phyloP scores from a whole-genome alignment of 2,329 filamentous ascomycete species.

The Colletotrichum sp. region DNA sequence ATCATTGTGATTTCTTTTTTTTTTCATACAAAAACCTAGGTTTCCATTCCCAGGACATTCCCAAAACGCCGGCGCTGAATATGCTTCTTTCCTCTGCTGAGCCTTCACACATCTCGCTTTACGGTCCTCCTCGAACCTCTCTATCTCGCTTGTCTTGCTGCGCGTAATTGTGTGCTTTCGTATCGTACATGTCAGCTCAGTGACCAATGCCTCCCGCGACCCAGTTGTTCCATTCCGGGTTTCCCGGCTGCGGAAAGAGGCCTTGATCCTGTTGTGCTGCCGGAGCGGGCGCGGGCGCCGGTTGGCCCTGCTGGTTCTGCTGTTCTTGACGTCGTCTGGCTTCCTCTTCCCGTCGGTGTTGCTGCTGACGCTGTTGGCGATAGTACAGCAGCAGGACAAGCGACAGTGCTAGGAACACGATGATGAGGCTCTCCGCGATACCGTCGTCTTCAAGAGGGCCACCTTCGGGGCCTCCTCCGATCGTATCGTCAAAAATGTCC shows the following conservation, averaged over 20 bases:
- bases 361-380: conserved; percentile 71
- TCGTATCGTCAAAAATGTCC: conserved; percentile 59
- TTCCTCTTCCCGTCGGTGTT: conserved; percentile 46
- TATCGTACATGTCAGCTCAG: conserved; percentile 27
- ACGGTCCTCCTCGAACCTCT: neutral
- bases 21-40: neutral
- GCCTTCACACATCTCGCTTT: neutral
- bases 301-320: conserved; percentile 24
- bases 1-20: neutral
- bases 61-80: neutral
- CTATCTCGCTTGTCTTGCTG: neutral
- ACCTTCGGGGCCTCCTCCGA: conserved; percentile 62
- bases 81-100: conserved; percentile 10
- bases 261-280: conserved; percentile 24
- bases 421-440: conserved; percentile 82
- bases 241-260: conserved; percentile 60
- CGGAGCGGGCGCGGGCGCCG: conserved; percentile 33
- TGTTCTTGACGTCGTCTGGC: conserved; percentile 33
- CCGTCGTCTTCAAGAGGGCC: conserved; percentile 71
- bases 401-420: conserved; percentile 76
- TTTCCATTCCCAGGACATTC: neutral
- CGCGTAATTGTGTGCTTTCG: neutral
- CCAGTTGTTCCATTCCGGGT: conserved; percentile 73
- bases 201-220: conserved; percentile 68
- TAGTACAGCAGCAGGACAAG: conserved; percentile 84